phyloP scores from a whole-genome alignment of 2,329 filamentous ascomycete genomes.

The Periconia sp. region DNA sequence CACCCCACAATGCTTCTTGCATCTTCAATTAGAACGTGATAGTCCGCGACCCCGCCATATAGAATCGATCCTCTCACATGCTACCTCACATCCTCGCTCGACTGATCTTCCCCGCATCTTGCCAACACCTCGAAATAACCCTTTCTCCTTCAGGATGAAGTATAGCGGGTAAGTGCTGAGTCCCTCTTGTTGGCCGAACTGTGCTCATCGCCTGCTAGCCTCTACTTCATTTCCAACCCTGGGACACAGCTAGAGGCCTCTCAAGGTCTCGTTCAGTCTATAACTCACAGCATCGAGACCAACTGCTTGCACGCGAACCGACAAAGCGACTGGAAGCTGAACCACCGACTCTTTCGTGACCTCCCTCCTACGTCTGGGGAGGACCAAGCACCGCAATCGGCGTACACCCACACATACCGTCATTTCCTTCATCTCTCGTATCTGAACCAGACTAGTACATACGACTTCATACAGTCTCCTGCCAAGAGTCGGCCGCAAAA shows the following conservation, averaged over 20 bases:
- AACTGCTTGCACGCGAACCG: slow-evolving; percentile 28
- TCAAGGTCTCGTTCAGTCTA: slow-evolving; percentile 22
- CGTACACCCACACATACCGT: slow-evolving; percentile 31
- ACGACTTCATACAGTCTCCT: slow-evolving; percentile 30
- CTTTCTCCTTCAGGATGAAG: slow-evolving; percentile 16
- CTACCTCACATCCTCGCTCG: too few species aligned
- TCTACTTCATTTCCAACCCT: slow-evolving; percentile 42
- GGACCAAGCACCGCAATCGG: slow-evolving; percentile 19
- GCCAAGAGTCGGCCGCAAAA: slow-evolving; percentile 1
- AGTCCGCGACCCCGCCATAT: too few species aligned
- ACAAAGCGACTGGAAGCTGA: slow-evolving; percentile 33
- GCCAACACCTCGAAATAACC: background rate
- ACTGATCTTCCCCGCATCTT: background rate
- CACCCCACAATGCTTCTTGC: too few species aligned
- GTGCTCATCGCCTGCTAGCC: slow-evolving; percentile 18
- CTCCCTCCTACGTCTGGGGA: slow-evolving; percentile 23
- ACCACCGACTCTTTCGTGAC: slow-evolving; percentile 42
- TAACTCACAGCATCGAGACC: slow-evolving; percentile 35
- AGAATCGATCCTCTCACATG: too few species aligned
- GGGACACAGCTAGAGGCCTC: slow-evolving; percentile 29
- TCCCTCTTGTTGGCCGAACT: background rate
- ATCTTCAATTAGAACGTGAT: too few species aligned
- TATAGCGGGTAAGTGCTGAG: slow-evolving; percentile 20
- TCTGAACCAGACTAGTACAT: slow-evolving; percentile 26
- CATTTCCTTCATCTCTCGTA: slow-evolving; percentile 36